Conservation (phyloP, 345 rosid species). For the Firmiana major region DNA sequence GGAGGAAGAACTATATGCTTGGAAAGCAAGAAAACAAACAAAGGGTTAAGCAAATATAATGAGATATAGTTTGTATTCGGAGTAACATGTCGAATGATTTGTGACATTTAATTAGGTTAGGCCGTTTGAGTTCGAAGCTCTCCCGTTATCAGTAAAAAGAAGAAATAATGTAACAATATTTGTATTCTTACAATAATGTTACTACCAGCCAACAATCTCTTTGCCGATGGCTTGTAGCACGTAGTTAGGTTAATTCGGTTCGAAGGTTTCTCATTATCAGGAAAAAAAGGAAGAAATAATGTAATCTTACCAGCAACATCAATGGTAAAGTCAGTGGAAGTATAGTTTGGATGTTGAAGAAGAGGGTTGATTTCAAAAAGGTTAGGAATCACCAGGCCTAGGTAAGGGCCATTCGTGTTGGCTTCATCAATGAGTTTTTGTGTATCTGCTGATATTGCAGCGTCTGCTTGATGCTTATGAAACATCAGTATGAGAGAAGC, state of each 20-base stretch:
- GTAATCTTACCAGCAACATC: conserved; percentile 15
- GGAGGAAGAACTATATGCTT: neutral
- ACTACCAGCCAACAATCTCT: too few relatives aligned
- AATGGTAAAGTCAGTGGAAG: neutral
- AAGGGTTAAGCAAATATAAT: neutral
- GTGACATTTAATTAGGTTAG: too few relatives aligned
- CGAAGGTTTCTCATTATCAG: too few relatives aligned
- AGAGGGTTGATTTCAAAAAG: conserved; percentile 26
- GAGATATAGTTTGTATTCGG: too few relatives aligned
- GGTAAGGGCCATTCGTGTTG: conserved; percentile 11
- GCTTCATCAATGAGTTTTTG: conserved; percentile 8
- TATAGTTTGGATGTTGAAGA: conserved; percentile 17
- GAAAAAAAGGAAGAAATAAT: too few relatives aligned
- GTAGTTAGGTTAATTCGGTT: too few relatives aligned
- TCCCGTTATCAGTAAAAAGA: too few relatives aligned
- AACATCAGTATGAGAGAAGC: neutral
- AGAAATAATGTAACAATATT: too few relatives aligned
- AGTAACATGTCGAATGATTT: too few relatives aligned
- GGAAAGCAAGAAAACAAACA: neutral
- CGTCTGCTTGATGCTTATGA: neutral
- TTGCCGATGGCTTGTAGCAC: too few relatives aligned
- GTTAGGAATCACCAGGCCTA: conserved; percentile 23
- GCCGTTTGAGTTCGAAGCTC: too few relatives aligned
- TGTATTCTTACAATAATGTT: too few relatives aligned
- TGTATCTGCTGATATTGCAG: neutral